Percentiles rank a stretch among this genome's conserved stretches.
Conservation (phyloP, 2,329 filamentous ascomycete genomes). For the Ophiostoma sp. region DNA sequence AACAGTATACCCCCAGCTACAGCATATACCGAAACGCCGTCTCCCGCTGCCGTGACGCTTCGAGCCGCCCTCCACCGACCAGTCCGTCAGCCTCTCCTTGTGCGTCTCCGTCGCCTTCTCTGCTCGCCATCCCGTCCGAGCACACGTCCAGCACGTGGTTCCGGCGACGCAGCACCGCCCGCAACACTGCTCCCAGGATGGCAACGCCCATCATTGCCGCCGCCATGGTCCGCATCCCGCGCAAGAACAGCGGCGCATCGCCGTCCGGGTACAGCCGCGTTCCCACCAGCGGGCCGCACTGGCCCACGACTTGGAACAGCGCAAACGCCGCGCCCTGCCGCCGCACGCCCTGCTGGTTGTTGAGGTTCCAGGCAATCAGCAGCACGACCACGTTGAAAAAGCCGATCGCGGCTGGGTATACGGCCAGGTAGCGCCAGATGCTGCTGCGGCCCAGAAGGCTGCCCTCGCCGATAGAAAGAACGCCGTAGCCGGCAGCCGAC, state of each 20-base stretch:
- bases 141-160: constrained; percentile 45
- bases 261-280: constrained; percentile 58
- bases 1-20: not conserved
- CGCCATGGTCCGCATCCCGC: constrained; percentile 59
- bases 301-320: constrained; percentile 74
- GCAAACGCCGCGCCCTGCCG: constrained; percentile 66
- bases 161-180: constrained; percentile 47
- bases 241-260: constrained; percentile 57
- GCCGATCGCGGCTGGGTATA: constrained; percentile 73
- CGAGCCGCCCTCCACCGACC: not conserved
- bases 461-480: constrained; percentile 55
- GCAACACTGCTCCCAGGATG: constrained; percentile 48
- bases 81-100: constrained; percentile 19
- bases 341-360: constrained; percentile 68
- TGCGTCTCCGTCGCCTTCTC: constrained; percentile 10
- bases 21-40: constrained; percentile 22
- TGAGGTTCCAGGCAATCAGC: constrained; percentile 82
- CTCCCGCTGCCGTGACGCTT: not conserved
- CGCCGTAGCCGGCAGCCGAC: constrained; percentile 54
- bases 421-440: constrained; percentile 61
- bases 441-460: constrained; percentile 33
- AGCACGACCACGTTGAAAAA: constrained; percentile 82
- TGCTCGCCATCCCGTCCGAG: constrained; percentile 29
- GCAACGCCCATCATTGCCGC: constrained; percentile 59
- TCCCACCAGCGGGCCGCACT: constrained; percentile 69